phyloP scores from a whole-genome alignment of 2,329 filamentous ascomycete species.

The Alternaria brassicicola region DNA sequence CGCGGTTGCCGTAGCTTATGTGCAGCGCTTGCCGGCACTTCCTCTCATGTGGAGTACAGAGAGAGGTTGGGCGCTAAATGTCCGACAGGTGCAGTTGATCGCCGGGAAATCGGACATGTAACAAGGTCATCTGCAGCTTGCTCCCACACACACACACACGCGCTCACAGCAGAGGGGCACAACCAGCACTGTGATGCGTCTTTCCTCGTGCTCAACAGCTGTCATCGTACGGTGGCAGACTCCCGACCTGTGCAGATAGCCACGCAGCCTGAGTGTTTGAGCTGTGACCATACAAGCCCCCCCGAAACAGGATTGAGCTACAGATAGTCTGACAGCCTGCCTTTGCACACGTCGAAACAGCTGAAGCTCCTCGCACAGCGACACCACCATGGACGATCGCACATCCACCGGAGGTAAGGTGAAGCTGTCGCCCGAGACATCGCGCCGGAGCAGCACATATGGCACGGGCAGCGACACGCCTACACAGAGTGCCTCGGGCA shows the following conservation, averaged over 20 bases:
- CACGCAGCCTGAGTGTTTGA: constrained; percentile 3
- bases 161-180: constrained; percentile 21
- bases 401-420: constrained; percentile 32
- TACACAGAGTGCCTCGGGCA: constrained; percentile 23
- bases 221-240: constrained; percentile 19
- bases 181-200: constrained; percentile 13
- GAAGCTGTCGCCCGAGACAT: constrained; percentile 30
- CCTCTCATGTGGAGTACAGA: constrained; percentile 9
- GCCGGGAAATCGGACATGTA: constrained; percentile 7
- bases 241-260: constrained; percentile 25
- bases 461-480: constrained; percentile 31
- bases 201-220: not conserved
- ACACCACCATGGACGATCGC: constrained; percentile 39
- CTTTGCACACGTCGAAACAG: constrained; percentile 11
- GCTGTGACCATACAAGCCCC: constrained; percentile 13
- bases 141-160: constrained; percentile 19
- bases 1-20: not conserved
- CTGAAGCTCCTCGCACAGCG: constrained; percentile 12
- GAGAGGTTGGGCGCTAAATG: constrained; percentile 16
- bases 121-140: constrained; percentile 33
- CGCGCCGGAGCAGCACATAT: constrained; percentile 37
- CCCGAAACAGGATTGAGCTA: constrained; percentile 12
- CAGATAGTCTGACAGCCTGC: constrained; percentile 5
- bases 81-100: constrained; percentile 11
- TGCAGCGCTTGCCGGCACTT: constrained; percentile 3